Percentiles rank a stretch among this genome's conserved stretches.
Conservation (phyloP, 1,284 basidiomycete genomes). For the Porogramme epimiltina region DNA sequence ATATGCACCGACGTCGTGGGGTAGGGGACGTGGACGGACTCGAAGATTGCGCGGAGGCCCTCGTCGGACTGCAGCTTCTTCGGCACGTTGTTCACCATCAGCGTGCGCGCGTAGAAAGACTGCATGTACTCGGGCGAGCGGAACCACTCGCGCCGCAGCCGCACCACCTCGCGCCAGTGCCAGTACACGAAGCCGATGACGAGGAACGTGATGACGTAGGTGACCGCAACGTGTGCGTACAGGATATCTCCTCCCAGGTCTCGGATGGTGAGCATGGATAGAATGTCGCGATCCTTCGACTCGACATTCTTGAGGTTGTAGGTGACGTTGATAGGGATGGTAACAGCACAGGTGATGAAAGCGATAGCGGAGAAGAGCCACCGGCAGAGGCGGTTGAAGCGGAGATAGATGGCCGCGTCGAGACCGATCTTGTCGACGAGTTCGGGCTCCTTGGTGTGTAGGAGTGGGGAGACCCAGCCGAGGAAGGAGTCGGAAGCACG, state of each 20-base stretch:
- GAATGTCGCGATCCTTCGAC: slow-evolving; percentile 51
- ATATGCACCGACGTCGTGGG: slow-evolving; percentile 86
- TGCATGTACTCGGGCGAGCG: slow-evolving; percentile 75
- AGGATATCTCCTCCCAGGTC: slow-evolving; percentile 69
- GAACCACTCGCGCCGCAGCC: slow-evolving; percentile 71
- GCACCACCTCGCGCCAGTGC: slow-evolving; percentile 77
- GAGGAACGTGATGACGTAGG: slow-evolving; percentile 72
- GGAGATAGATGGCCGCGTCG: slow-evolving; percentile 91
- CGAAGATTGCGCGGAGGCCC: slow-evolving; percentile 73
- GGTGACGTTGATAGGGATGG: slow-evolving; percentile 79
- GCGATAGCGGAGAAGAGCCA: slow-evolving; percentile 76
- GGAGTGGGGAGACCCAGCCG: slow-evolving; percentile 88
- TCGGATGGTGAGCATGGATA: slow-evolving; percentile 80
- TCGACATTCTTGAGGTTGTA: slow-evolving; percentile 71
- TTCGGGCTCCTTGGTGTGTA: slow-evolving; percentile 84
- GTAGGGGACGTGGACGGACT: slow-evolving; percentile 75
- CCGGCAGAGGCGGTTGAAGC: slow-evolving; percentile 88
- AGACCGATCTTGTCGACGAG: slow-evolving; percentile 90
- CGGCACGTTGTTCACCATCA: slow-evolving; percentile 73
- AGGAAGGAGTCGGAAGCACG: slow-evolving; percentile 81
- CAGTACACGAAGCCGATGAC: slow-evolving; percentile 67
- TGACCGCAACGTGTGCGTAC: slow-evolving; percentile 75
- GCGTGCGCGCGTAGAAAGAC: slow-evolving; percentile 79
- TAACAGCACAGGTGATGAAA: slow-evolving; percentile 67
- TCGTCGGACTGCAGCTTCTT: slow-evolving; percentile 79